Percentiles rank a stretch among this genome's conserved stretches.
Conservation (phyloP, 495 filamentous ascomycete species). For the Penicillium malachiteum region DNA sequence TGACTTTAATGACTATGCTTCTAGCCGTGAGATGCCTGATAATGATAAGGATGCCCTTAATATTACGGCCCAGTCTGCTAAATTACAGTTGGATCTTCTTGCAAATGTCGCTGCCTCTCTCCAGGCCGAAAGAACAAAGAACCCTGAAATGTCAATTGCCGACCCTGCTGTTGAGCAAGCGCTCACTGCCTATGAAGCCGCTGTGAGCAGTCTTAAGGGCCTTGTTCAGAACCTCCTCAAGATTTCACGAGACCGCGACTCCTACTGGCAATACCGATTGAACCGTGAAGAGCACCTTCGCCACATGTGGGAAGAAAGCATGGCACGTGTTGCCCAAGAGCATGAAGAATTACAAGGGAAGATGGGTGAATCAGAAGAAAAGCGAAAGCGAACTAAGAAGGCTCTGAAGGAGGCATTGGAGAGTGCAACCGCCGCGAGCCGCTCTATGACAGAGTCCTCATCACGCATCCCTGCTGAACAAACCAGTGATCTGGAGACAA, state of each 20-base stretch:
- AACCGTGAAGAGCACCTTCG: conserved; percentile 85
- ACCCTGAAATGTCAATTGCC: conserved; percentile 66
- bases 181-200: conserved; percentile 82
- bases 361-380: conserved; percentile 86
- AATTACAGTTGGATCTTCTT: conserved; percentile 86
- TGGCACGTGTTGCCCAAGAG: conserved; percentile 88
- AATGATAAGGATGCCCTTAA: conserved; percentile 87
- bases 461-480: conserved; percentile 21
- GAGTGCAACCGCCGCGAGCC: conserved; percentile 48
- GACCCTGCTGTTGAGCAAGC: conserved; percentile 77
- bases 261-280: conserved; percentile 94
- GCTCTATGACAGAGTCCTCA: conserved; percentile 35
- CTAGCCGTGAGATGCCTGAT: conserved; percentile 68
- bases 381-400: conserved; percentile 83
- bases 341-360: conserved; percentile 86
- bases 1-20: conserved; percentile 83
- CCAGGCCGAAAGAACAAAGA: conserved; percentile 66
- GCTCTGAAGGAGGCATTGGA: conserved; percentile 86
- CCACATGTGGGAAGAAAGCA: conserved; percentile 97
- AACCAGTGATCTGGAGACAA: conserved; percentile 17
- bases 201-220: conserved; percentile 81
- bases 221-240: conserved; percentile 84
- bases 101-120: conserved; percentile 79
- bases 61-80: conserved; percentile 93
- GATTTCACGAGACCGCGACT: conserved; percentile 89